Evolutionary conservation across 179 eudicot species (phyloP).

Genomic region (Beta macrorhiza): DNA sequence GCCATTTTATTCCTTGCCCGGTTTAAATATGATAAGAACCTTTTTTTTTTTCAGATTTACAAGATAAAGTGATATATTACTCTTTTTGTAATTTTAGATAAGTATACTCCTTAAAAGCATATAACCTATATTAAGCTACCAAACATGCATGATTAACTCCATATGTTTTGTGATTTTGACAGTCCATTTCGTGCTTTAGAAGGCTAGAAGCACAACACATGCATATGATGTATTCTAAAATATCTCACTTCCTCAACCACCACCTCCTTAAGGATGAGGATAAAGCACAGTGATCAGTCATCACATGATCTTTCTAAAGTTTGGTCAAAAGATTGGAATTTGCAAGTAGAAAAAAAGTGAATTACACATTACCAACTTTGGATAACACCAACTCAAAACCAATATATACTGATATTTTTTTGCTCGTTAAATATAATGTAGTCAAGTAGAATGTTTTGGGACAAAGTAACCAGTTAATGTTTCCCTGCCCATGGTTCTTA

Average conservation of each 20-base stretch:
- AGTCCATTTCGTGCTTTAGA: slow-evolving; percentile 2
- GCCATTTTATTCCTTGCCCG: not conserved
- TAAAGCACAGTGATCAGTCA: too few relatives aligned
- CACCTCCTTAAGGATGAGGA: too few relatives aligned
- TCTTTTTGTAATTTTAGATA: too few relatives aligned
- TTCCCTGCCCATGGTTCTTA: not conserved
- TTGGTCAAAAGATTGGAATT: slow-evolving; percentile 11
- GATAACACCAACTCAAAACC: slow-evolving; percentile 11
- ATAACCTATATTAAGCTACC: not conserved
- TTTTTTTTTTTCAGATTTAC: too few relatives aligned
- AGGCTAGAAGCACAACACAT: not conserved
- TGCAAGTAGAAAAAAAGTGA: not conserved
- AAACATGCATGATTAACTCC: slow-evolving; percentile 3
- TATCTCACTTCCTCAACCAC: not conserved
- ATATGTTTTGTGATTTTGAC: slow-evolving; percentile 1
- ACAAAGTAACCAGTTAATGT: not conserved
- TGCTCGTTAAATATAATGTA: not conserved
- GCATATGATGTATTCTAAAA: not conserved
- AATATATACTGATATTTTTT: not conserved
- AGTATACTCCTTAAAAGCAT: too few relatives aligned
- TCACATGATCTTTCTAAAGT: not conserved
- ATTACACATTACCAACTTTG: slow-evolving; percentile 18
- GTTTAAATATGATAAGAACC: too few relatives aligned
- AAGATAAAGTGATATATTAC: too few relatives aligned
- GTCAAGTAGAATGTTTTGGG: not conserved